Percentiles rank a stretch among this genome's conserved stretches.
phyloP scores from a whole-genome alignment of 305 asterid genomes.

The Stenogyne calaminthoides region DNA sequence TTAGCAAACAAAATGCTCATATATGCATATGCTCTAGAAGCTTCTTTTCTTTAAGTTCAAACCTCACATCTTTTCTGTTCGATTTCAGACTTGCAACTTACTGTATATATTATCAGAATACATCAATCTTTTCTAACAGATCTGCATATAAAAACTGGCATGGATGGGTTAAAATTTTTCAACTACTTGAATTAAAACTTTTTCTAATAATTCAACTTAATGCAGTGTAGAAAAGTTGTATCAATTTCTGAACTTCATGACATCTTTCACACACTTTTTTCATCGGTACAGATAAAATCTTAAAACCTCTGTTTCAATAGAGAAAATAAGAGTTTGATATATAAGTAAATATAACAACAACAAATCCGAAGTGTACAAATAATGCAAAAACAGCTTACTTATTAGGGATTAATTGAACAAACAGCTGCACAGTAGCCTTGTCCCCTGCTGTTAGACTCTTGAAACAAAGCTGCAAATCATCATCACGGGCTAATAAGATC shows the following conservation, averaged over 20 bases:
- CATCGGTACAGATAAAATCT: not conserved
- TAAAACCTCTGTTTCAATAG: not conserved
- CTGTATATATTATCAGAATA: no score
- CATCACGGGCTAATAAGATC: not conserved
- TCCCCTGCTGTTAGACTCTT: not conserved
- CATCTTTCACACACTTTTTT: not conserved
- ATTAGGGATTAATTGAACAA: slow-evolving; percentile 1
- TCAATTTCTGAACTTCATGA: not conserved
- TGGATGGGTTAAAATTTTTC: no score
- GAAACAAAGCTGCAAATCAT: slow-evolving; percentile 14
- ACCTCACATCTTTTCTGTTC: no score
- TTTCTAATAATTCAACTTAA: not conserved
- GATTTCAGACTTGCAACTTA: no score
- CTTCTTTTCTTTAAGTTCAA: no score
- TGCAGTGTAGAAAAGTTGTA: not conserved
- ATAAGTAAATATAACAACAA: not conserved
- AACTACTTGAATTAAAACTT: no score
- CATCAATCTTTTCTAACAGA: no score
- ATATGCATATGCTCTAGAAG: no score
- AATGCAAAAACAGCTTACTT: not conserved
- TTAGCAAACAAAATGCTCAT: no score
- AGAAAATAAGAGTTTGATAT: not conserved
- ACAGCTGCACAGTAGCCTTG: not conserved
- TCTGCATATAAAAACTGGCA: no score
- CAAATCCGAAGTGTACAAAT: not conserved